Evolutionary conservation across 106 monocot genomes (phyloP), one percentile per base, ranked within the genome.

Genomic region (Amphibolis antarctica): DNA sequence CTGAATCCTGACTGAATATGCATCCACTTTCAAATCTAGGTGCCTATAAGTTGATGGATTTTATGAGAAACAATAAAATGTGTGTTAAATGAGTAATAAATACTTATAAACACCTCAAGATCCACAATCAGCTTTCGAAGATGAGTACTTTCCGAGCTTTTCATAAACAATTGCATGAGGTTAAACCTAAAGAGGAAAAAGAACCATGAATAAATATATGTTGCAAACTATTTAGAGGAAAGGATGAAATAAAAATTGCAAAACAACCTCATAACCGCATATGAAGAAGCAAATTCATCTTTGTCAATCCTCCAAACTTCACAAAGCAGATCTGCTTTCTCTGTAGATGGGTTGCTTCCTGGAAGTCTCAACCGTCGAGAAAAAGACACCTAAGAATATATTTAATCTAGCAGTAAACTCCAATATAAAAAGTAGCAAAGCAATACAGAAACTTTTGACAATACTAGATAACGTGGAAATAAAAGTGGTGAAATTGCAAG

Each of bases 21-120:
- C 90, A 80, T 51, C 84, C 82, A 69, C 87, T 90, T 44, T 98
- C 96, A 81, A 87, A 98, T 70, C 86, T 73, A 11, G 96, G 96
- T 53, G 74, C 76, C 90, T 98, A 69, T 36, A 72, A 57, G n/a
- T n/a, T n/a, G n/a, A n/a, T n/a, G n/a, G n/a, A n/a, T 28, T 28
- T 25, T 4, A 25, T 56, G 26, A 27, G 45, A 42, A 23, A 42
- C 21, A 12, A 44, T 56, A 13, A 30, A 69, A 45, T 67, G 22
- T 1, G 0, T 28, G 7, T 27, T 10, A 28, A 31, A 12, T 0
- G 22, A 43, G 12, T 29, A 18, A 22, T 11, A 60, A 60, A 18
- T 10, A 42, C 42, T 36, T 5, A 54, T 24, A 26, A 62, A 22
- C 12, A 87, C 96, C 90, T 98, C 82, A 72, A 98, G 90, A 59